Percentiles rank a stretch among this genome's conserved stretches.
These are phyloP conservation scores for Plectosphaerella sp. DNA, from an alignment of 2,329 filamentous ascomycete genomes.

Conservation along the genomic window DNA sequence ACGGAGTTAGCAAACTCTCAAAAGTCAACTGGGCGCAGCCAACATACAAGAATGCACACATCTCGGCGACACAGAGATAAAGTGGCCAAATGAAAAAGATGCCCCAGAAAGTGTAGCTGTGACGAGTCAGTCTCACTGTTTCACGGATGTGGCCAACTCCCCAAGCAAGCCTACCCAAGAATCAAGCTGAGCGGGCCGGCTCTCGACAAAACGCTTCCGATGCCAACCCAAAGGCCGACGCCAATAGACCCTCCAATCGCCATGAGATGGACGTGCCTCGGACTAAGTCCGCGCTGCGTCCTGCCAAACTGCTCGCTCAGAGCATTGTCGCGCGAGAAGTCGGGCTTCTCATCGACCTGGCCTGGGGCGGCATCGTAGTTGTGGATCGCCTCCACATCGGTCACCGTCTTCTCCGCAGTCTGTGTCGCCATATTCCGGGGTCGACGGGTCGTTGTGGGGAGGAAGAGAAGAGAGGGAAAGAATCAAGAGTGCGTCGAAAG, in stretches of 20 bases:
- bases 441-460: no score
- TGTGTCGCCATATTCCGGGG: neutral
- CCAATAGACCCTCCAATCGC: conserved; percentile 44
- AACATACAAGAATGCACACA: conserved; percentile 44
- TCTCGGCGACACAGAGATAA: conserved; percentile 48
- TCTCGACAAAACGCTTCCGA: conserved; percentile 34
- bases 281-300: conserved; percentile 26
- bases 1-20: no score
- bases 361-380: neutral
- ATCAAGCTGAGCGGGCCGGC: conserved; percentile 38
- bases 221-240: conserved; percentile 40
- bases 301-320: conserved; percentile 19
- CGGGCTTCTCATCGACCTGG: neutral
- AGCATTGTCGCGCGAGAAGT: neutral
- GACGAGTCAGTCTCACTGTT: no score
- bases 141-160: no score
- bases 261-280: conserved; percentile 44
- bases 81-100: conserved; percentile 38
- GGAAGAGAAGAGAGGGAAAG: no score
- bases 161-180: conserved; percentile 24
- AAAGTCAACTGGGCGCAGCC: no score
- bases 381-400: neutral
- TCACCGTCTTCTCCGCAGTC: neutral
- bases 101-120: conserved; percentile 33
- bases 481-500: no score